Conservation (phyloP, 192 early-diverging fungal species). For the Spizellomyces sp. region DNA sequence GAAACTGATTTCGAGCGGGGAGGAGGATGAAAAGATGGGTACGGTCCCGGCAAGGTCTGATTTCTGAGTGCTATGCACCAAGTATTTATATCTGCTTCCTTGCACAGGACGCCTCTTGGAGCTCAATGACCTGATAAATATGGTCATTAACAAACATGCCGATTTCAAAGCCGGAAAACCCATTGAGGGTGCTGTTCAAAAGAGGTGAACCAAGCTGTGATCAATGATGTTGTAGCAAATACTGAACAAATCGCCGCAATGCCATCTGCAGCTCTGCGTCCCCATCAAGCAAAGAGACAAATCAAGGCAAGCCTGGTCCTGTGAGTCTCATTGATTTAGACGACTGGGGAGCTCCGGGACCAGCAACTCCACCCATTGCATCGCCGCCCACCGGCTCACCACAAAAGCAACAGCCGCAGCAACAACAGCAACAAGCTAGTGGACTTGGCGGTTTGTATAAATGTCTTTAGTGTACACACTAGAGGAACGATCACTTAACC, state of each 20-base stretch:
- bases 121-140: conserved; percentile 81
- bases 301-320: conserved; percentile 20
- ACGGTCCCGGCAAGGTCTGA: conserved; percentile 13
- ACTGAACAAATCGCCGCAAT: no score
- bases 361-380: neutral
- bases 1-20: conserved; percentile 68
- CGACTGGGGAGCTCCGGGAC: conserved; percentile 33
- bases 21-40: conserved; percentile 80
- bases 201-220: neutral
- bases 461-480: no score
- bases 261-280: no score
- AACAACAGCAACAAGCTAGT: neutral
- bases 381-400: neutral
- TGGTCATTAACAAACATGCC: conserved; percentile 71
- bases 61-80: neutral
- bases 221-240: no score
- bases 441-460: neutral
- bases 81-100: neutral
- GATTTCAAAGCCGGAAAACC: conserved; percentile 51
- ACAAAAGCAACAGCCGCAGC: neutral
- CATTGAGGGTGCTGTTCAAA: conserved; percentile 26
- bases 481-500: no score
- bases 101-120: conserved; percentile 63
- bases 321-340: conserved; percentile 62
- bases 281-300: neutral